Evolutionary conservation across 176 grass and related monocot species (phyloP).

Genomic region (Triticum timopheevii): DNA sequence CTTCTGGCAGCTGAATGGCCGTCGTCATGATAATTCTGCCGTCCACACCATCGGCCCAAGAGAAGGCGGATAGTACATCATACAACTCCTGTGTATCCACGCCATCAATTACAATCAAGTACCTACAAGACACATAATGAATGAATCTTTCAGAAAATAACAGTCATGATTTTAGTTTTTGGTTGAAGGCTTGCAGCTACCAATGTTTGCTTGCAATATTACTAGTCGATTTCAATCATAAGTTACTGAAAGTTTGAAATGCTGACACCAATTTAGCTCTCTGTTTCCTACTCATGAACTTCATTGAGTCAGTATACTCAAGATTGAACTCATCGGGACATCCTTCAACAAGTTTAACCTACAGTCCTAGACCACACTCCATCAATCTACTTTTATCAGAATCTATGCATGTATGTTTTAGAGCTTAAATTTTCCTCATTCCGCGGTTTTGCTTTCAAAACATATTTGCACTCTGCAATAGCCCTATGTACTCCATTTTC

Average conservation of each 20-base stretch:
- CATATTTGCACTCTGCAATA: not conserved
- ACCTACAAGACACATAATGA: slow-evolving; percentile 1
- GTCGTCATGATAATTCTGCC: not conserved
- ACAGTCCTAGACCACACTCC: not conserved
- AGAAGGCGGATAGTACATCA: not conserved
- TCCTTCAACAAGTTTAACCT: not conserved
- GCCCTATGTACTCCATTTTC: not conserved
- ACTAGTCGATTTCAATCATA: not conserved
- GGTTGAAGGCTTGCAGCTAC: not conserved
- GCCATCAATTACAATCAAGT: not conserved
- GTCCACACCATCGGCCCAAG: not conserved
- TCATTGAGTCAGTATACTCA: not conserved
- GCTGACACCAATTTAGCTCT: not conserved
- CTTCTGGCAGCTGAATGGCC: not conserved
- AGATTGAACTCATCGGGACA: not conserved
- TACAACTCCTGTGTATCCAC: not conserved
- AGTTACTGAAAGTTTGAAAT: not conserved
- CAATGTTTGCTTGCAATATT: not conserved
- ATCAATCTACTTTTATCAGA: not conserved
- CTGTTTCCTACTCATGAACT: not conserved
- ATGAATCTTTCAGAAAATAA: not conserved
- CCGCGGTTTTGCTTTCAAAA: not conserved
- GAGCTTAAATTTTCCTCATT: not conserved
- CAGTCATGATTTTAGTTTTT: not conserved
- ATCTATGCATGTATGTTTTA: not conserved